Conservation (phyloP, 768 basidiomycete genomes). For the Artomyces pyxidatus region DNA sequence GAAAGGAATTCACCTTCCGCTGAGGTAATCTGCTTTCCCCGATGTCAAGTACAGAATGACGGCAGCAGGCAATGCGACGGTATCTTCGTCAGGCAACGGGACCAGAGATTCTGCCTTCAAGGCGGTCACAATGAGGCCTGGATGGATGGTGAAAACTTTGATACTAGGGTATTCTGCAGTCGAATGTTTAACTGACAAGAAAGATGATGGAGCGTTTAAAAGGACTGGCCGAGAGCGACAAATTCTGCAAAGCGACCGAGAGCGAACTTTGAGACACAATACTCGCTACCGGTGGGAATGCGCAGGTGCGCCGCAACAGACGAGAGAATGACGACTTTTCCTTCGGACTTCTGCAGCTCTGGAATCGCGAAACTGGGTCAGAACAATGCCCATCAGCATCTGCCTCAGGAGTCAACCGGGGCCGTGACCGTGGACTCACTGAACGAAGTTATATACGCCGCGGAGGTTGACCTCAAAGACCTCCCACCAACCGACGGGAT, state of each 20-base stretch:
- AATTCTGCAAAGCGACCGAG: too few relatives aligned
- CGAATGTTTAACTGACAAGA: neutral
- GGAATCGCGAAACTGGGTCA: too few relatives aligned
- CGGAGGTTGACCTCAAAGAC: conserved; percentile 4
- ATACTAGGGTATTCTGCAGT: conserved; percentile 3
- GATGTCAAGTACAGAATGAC: conserved; percentile 1
- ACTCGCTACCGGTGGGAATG: too few relatives aligned
- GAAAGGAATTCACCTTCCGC: conserved; percentile 8
- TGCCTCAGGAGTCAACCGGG: neutral
- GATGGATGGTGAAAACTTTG: conserved; percentile 2
- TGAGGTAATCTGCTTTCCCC: conserved; percentile 5
- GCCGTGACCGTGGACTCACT: conserved; percentile 1
- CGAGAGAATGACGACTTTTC: too few relatives aligned
- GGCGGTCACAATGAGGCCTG: neutral
- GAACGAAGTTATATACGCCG: conserved; percentile 5
- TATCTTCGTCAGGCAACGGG: neutral
- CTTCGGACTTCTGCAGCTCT: too few relatives aligned
- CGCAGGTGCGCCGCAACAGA: too few relatives aligned
- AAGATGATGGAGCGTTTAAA: too few relatives aligned
- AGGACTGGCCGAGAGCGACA: too few relatives aligned
- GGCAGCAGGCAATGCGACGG: neutral
- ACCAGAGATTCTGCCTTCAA: neutral
- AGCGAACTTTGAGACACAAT: too few relatives aligned
- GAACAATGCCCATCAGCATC: neutral
- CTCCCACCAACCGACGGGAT: conserved; percentile 6